Conservation (phyloP, 2,329 filamentous ascomycete species). For the Epichloe sibirici region DNA sequence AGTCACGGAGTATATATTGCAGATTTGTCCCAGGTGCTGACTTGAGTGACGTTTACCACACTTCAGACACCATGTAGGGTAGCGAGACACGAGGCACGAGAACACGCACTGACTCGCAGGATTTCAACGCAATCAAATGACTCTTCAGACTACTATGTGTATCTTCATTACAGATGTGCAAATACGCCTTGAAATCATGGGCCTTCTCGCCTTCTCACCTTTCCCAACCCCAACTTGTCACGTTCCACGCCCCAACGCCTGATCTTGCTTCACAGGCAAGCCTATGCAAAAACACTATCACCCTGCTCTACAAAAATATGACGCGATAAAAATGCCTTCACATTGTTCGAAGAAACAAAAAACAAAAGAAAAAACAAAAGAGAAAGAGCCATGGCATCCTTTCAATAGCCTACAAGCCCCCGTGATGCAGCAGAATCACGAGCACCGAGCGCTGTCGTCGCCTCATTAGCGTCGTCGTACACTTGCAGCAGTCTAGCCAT, state of each 20-base stretch:
- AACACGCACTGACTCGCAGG: too few relatives aligned
- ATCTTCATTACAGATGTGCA: too few relatives aligned
- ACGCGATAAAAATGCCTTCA: background rate
- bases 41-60: too few relatives aligned
- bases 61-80: too few relatives aligned
- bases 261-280: background rate
- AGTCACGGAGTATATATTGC: too few relatives aligned
- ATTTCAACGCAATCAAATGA: too few relatives aligned
- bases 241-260: constrained; percentile 1
- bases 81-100: too few relatives aligned
- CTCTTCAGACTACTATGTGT: too few relatives aligned
- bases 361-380: background rate
- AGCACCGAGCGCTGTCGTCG: constrained; percentile 1
- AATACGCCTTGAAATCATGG: background rate
- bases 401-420: background rate
- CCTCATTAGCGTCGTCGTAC: constrained; percentile 22
- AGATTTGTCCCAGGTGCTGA: too few relatives aligned
- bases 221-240: background rate
- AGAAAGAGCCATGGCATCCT: too few relatives aligned
- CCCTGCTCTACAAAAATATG: background rate
- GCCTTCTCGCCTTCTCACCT: background rate
- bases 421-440: background rate
- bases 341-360: background rate
- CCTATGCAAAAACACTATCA: background rate
- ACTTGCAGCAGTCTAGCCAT: constrained; percentile 4